These are phyloP conservation scores for Podaxis sp. DNA, from an alignment of 768 basidiomycete species.

Conservation along the genomic window DNA sequence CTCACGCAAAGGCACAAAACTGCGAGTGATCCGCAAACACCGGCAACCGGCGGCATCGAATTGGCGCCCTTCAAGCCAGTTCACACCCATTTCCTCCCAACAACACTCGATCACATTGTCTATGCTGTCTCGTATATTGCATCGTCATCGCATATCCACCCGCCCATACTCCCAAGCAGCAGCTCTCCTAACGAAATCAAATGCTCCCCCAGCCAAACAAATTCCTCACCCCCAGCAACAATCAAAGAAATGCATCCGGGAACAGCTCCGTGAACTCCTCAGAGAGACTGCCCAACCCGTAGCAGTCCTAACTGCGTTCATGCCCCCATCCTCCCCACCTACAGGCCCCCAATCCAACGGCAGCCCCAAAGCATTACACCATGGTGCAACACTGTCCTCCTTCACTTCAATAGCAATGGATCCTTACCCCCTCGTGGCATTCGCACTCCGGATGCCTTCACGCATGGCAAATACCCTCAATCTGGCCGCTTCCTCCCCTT, in stretches of 20 bases:
- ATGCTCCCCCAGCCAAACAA: neutral
- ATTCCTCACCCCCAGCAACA: neutral
- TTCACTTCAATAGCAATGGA: constrained; percentile 91
- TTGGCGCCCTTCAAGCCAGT: neutral
- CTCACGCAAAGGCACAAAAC: no score
- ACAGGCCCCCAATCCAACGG: neutral
- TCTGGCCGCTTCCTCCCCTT: constrained; percentile 19
- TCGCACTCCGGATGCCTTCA: constrained; percentile 87
- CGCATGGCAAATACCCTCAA: constrained; percentile 72
- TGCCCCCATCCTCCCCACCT: constrained; percentile 35
- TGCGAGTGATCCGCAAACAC: neutral
- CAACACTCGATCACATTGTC: neutral
- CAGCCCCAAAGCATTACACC: constrained; percentile 32
- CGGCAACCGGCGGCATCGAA: neutral
- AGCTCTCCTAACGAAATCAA: neutral
- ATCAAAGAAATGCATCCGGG: constrained; percentile 13
- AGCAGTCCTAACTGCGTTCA: constrained; percentile 75
- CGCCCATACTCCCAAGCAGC: constrained; percentile 7
- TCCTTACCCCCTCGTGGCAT: constrained; percentile 84
- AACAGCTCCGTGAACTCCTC: constrained; percentile 56
- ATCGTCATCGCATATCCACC: neutral
- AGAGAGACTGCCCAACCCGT: constrained; percentile 83
- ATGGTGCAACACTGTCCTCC: constrained; percentile 93
- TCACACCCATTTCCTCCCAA: neutral
- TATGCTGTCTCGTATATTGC: neutral